Evolutionary conservation across 2,329 filamentous ascomycete genomes (phyloP).

Genomic region (Beauveria asiatica): DNA sequence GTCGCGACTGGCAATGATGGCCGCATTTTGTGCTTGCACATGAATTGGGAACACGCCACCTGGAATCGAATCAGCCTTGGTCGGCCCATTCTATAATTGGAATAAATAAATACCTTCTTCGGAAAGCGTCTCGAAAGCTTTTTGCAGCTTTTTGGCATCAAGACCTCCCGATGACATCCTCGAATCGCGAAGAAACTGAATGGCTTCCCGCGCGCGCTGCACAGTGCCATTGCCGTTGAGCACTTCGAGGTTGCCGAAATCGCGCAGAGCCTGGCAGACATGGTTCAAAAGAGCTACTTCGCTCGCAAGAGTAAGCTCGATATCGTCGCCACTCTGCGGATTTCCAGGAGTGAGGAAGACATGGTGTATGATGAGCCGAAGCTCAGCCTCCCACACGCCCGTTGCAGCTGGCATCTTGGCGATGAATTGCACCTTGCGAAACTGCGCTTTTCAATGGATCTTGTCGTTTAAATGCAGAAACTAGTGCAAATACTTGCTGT

Average conservation of each 20-base stretch:
- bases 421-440: background rate
- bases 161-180: background rate
- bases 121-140: background rate
- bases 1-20: background rate
- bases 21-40: background rate
- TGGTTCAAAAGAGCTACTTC: background rate
- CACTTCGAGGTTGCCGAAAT: background rate
- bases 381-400: background rate
- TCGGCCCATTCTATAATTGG: no score
- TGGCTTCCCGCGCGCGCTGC: background rate
- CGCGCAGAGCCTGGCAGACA: background rate
- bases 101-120: background rate
- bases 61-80: background rate
- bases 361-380: background rate
- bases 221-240: background rate
- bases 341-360: background rate
- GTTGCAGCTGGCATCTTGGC: background rate
- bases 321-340: background rate
- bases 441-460: no score
- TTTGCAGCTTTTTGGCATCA: background rate
- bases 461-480: background rate
- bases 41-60: background rate
- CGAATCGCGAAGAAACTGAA: background rate
- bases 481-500: background rate
- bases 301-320: background rate